Evolutionary conservation across 345 rosid genomes (phyloP).

Genomic region (Hibiscus trionum): DNA sequence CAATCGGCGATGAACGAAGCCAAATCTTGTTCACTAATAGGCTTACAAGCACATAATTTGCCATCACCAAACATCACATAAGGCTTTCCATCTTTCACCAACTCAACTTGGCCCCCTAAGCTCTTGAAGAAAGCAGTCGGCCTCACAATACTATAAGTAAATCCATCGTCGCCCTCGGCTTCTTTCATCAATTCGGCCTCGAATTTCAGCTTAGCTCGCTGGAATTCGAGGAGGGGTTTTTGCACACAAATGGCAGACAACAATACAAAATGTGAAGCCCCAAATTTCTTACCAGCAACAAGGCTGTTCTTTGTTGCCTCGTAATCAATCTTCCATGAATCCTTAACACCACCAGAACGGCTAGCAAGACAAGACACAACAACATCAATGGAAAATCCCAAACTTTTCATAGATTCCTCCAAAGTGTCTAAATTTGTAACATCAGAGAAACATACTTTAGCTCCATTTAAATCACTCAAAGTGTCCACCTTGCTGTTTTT

Average conservation of each 20-base stretch:
- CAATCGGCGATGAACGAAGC: conserved; percentile 80
- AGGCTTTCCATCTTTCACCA: conserved; percentile 93
- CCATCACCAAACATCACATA: conserved; percentile 98
- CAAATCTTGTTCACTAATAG: conserved; percentile 80
- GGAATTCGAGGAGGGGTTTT: conserved; percentile 81
- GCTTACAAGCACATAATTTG: conserved; percentile 86
- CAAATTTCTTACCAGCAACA: conserved; percentile 59
- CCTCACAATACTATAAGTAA: conserved; percentile 78
- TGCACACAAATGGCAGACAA: conserved; percentile 94
- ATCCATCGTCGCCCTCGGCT: conserved; percentile 29
- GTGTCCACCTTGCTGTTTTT: conserved; percentile 59
- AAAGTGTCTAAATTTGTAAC: conserved; percentile 52
- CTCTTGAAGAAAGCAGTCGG: conserved; percentile 96
- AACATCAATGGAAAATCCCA: conserved; percentile 53
- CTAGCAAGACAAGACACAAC: conserved; percentile 94
- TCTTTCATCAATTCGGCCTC: conserved; percentile 65
- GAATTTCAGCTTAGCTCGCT: conserved; percentile 80
- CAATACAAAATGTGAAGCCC: conserved; percentile 78
- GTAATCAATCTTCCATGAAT: conserved; percentile 93
- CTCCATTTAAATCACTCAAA: conserved; percentile 46
- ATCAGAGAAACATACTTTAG: conserved; percentile 76
- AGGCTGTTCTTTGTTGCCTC: conserved; percentile 88
- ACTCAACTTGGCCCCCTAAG: conserved; percentile 86
- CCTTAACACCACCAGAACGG: conserved; percentile 75
- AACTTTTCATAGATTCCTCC: conserved; percentile 40